Evolutionary conservation across 768 basidiomycete species (phyloP).

Genomic region (Mycena galericulata): DNA sequence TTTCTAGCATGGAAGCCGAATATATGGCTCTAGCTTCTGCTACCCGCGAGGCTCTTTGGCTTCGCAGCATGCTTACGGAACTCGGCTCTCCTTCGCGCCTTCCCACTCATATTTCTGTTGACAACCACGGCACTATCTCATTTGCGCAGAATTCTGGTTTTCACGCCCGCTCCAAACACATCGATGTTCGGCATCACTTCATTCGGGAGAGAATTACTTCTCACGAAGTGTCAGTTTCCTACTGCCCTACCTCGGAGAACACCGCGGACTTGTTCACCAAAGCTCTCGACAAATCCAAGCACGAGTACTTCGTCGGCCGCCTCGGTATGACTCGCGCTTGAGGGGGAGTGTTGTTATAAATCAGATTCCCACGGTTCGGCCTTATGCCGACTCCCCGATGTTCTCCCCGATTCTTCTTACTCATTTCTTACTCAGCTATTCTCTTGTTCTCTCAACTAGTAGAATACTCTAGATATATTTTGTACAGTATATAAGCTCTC

Average conservation of each 20-base stretch:
- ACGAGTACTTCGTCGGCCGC: constrained; percentile 13
- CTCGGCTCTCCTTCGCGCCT: neutral
- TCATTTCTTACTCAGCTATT: no score
- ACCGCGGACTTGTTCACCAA: constrained; percentile 12
- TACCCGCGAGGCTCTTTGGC: constrained; percentile 6
- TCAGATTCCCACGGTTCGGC: no score
- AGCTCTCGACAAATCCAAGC: constrained; percentile 12
- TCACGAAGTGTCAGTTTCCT: constrained; percentile 16
- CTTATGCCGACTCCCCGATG: no score
- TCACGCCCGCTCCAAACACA: constrained; percentile 9
- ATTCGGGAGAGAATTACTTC: constrained; percentile 10
- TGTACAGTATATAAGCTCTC: constrained; percentile 15
- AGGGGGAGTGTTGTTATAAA: constrained; percentile 14
- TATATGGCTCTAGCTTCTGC: constrained; percentile 6
- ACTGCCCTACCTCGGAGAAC: constrained; percentile 13
- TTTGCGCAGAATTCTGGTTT: constrained; percentile 6
- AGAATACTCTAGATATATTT: constrained; percentile 13
- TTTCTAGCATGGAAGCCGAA: constrained; percentile 7
- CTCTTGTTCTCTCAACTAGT: neutral
- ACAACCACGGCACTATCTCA: constrained; percentile 5
- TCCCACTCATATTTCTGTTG: constrained; percentile 5
- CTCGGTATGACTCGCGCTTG: constrained; percentile 19
- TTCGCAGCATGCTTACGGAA: constrained; percentile 4
- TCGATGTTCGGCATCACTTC: constrained; percentile 8
- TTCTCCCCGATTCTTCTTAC: no score